Evolutionary conservation across 768 basidiomycete genomes (phyloP).

Genomic region (Coprinopsis sp.): DNA sequence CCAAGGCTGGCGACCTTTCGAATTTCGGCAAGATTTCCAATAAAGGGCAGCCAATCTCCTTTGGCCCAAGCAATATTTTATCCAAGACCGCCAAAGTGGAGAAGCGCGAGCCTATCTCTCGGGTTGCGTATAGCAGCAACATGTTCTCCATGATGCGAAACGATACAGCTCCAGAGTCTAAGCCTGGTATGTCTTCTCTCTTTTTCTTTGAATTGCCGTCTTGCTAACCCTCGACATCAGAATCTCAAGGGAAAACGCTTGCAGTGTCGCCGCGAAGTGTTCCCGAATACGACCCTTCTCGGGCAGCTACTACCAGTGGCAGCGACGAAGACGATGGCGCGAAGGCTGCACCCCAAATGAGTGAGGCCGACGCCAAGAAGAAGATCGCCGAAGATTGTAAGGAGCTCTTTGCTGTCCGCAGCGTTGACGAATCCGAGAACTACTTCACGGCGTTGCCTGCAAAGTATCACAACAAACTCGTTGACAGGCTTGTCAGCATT

Average conservation of each 20-base stretch:
- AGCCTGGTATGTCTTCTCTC: constrained; percentile 41
- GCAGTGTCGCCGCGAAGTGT: constrained; percentile 76
- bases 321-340: constrained; percentile 48
- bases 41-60: constrained; percentile 58
- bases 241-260: constrained; percentile 64
- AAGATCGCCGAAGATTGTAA: constrained; percentile 80
- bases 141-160: constrained; percentile 85
- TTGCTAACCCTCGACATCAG: constrained; percentile 16
- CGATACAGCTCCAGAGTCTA: constrained; percentile 47
- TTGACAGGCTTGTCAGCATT: constrained; percentile 68
- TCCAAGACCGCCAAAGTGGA: constrained; percentile 53
- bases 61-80: constrained; percentile 86
- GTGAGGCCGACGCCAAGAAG: constrained; percentile 61
- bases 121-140: constrained; percentile 75
- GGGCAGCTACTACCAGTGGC: constrained; percentile 39
- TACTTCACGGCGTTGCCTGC: constrained; percentile 77
- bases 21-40: constrained; percentile 85
- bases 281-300: constrained; percentile 47
- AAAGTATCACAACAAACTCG: constrained; percentile 57
- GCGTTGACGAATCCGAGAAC: constrained; percentile 80
- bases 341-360: constrained; percentile 43
- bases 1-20: constrained; percentile 82
- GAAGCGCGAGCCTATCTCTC: constrained; percentile 72
- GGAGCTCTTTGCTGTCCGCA: constrained; percentile 84
- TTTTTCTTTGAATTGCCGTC: background rate